Percentiles rank a stretch among this genome's conserved stretches.
These are phyloP conservation scores for Blastocystis sp. DNA, from an alignment of 352 stramenopile genomes.

Conservation along the genomic window DNA sequence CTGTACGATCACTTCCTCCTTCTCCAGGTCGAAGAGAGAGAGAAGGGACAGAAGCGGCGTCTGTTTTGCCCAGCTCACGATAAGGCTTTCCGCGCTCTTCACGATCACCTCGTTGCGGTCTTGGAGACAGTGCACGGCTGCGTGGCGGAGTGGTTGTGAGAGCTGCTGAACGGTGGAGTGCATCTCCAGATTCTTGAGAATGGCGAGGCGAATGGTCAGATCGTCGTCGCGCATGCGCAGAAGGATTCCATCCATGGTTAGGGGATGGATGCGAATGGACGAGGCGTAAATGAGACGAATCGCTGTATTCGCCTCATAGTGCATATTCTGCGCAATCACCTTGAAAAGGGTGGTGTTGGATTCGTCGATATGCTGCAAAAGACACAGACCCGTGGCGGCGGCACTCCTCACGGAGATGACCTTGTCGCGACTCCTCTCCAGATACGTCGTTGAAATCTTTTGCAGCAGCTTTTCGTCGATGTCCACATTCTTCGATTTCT, in stretches of 20 bases:
- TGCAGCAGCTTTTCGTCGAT: constrained; percentile 2
- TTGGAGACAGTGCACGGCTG: constrained; percentile 27
- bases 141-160: constrained; percentile 11
- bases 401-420: constrained; percentile 38
- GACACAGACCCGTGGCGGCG: constrained; percentile 37
- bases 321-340: constrained; percentile 24
- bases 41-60: not conserved
- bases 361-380: constrained; percentile 38
- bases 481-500: constrained; percentile 27
- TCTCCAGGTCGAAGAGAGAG: constrained; percentile 35
- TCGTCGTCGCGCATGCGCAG: constrained; percentile 16
- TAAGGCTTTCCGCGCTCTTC: not conserved
- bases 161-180: constrained; percentile 37
- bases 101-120: constrained; percentile 57
- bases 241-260: constrained; percentile 16
- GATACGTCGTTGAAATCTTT: constrained; percentile 29
- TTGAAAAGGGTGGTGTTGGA: not conserved
- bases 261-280: constrained; percentile 23
- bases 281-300: constrained; percentile 35
- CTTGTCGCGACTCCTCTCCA: constrained; percentile 52
- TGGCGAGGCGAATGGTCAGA: constrained; percentile 10
- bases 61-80: not conserved
- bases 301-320: constrained; percentile 7
- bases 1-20: not conserved
- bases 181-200: constrained; percentile 56